Evolutionary conservation across 306 rosid genomes (phyloP).

Genomic region (Calophaca sinica): DNA sequence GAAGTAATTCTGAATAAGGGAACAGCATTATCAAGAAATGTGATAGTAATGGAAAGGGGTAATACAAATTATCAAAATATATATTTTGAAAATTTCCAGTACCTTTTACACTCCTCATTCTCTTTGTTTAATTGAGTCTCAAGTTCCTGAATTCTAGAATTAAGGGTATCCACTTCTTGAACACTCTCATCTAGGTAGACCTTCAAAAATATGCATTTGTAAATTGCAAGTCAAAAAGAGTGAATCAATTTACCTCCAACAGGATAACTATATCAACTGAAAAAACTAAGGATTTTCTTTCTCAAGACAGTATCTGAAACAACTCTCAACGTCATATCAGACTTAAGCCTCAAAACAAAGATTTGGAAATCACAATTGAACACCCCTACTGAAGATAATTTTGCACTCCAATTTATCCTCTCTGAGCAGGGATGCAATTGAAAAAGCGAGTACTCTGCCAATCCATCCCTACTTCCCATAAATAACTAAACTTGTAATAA

Average conservation of each 20-base stretch:
- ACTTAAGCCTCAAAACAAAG: neutral
- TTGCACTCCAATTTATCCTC: too few relatives aligned
- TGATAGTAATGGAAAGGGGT: conserved; percentile 27
- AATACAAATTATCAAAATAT: conserved; percentile 36
- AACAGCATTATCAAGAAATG: conserved; percentile 39
- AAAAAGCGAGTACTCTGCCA: conserved; percentile 15
- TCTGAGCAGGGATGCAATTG: neutral
- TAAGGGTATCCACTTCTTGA: conserved; percentile 84
- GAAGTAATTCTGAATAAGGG: conserved; percentile 67
- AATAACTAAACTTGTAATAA: neutral
- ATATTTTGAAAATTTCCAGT: neutral
- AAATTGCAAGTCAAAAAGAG: conserved; percentile 37
- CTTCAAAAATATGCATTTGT: conserved; percentile 53
- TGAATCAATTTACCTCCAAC: conserved; percentile 13
- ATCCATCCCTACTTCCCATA: neutral
- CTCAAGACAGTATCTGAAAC: conserved; percentile 17
- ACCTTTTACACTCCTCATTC: conserved; percentile 87
- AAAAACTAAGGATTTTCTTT: conserved; percentile 28
- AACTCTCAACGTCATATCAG: neutral
- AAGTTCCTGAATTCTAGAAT: conserved; percentile 91
- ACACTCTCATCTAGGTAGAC: conserved; percentile 69
- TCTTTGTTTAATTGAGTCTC: conserved; percentile 74
- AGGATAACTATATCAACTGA: conserved; percentile 20
- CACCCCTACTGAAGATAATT: neutral
- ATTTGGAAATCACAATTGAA: conserved; percentile 24